Base-by-base conservation (phyloP, 768 basidiomycete species). In the Rhodotorula paludigena region DNA sequence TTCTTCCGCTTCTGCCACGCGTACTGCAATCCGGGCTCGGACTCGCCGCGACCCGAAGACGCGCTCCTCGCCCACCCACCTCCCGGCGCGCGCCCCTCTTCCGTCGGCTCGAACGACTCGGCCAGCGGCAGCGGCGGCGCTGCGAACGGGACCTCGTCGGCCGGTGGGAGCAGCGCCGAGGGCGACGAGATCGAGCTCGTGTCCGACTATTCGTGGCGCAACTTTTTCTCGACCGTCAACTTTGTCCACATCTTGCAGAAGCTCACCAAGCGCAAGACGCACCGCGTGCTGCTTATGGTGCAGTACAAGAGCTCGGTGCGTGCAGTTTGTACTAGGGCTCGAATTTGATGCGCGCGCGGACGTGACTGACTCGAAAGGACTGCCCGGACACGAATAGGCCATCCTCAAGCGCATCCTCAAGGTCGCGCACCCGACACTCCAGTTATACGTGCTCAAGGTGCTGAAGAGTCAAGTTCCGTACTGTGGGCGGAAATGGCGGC, bases 391-490 rank as follows among this genome's bases (percentile, higher is more conserved):
- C 15, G 21, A 23, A 42, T 65, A 96, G 93, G 92, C 92, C 61
- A 92, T 98, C 56, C 81, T 99, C 71, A 99, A 99, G 79, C 85
- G 96, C 36, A 89, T 98, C 68, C 81, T 98, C 63, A 86, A 89
- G 79, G 92, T 99, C 18, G 86, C 89, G 74, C 96, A 99, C 75
- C 90, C 92, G 6, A 83, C 94, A 84, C 79, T 98, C 67, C 94
- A 97, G 77, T 83, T 98, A 33, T 91, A 96, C 79, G 85, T 96
- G 15, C 82, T 99, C 72, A 99, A 99, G 80, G 81, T 98, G 65
- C 93, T 98, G 82, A 99, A 99, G 82, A 93, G 91, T 72, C 96
- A 98, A 83, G 92, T 98, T 10, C 96, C 96, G 4, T 97, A 92
- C 78, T 94, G 92, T 76, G 96, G 94, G 28, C 83, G 94, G 48